phyloP scores from a whole-genome alignment of 192 early-diverging fungal genomes.

The Geranomyces michiganensis region DNA sequence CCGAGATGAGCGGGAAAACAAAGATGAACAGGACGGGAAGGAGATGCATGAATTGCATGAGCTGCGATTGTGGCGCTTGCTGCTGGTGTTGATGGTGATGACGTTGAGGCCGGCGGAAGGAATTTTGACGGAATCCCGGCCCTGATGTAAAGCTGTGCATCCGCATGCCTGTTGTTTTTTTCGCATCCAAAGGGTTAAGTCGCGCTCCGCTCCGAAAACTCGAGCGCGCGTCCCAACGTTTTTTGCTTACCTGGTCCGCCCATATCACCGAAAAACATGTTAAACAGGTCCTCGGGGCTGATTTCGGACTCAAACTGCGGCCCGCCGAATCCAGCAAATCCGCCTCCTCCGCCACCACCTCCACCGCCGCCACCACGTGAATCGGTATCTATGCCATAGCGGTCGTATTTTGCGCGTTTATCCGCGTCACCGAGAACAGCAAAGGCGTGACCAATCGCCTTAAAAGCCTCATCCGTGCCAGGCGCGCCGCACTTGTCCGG shows the following conservation, averaged over 20 bases:
- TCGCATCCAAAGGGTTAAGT: background rate
- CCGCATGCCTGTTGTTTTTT: conserved; percentile 26
- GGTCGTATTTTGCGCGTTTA: conserved; percentile 85
- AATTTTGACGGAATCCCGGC: conserved; percentile 57
- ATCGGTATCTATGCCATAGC: conserved; percentile 76
- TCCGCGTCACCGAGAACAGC: conserved; percentile 83
- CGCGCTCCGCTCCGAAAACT: no score
- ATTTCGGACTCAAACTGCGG: conserved; percentile 69
- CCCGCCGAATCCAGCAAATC: conserved; percentile 37
- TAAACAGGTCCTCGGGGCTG: conserved; percentile 92
- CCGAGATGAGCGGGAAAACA: conserved; percentile 72
- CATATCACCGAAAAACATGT: conserved; percentile 91
- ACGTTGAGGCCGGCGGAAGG: conserved; percentile 29
- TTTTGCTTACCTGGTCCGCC: conserved; percentile 42
- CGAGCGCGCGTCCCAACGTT: no score
- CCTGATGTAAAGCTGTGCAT: conserved; percentile 47
- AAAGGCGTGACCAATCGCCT: conserved; percentile 92
- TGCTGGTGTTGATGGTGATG: conserved; percentile 51
- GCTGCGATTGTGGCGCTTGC: conserved; percentile 35
- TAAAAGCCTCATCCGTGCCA: conserved; percentile 95
- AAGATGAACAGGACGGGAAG: conserved; percentile 79
- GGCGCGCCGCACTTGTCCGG: conserved; percentile 96
- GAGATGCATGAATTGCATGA: conserved; percentile 68
- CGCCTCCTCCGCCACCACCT: conserved; percentile 44
- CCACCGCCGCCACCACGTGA: conserved; percentile 42